Conservation (phyloP, 2,329 filamentous ascomycete genomes). For the Colletotrichum navitas region DNA sequence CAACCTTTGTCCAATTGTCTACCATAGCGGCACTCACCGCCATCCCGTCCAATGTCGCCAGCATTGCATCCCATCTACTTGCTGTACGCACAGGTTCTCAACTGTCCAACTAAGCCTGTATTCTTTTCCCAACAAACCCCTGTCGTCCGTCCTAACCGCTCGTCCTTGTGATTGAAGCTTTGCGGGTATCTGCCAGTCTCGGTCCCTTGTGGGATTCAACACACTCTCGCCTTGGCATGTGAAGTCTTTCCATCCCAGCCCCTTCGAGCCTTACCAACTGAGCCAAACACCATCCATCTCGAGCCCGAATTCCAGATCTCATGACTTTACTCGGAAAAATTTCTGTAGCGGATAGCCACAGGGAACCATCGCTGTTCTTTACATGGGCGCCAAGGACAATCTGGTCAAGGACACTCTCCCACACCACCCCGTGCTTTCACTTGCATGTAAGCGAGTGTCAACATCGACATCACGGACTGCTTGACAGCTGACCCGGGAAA, state of each 20-base stretch:
- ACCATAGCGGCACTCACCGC: constrained; percentile 19
- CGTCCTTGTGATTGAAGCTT: constrained; percentile 14
- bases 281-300: constrained; percentile 11
- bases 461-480: neutral
- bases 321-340: neutral
- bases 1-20: neutral
- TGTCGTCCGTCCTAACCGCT: neutral
- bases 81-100: neutral
- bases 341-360: constrained; percentile 3
- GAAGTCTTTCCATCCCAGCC: constrained; percentile 13
- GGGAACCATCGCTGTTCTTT: neutral
- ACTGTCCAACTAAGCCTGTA: neutral
- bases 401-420: constrained; percentile 4
- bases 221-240: constrained; percentile 18
- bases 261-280: constrained; percentile 11
- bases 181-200: neutral
- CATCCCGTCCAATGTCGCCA: constrained; percentile 37
- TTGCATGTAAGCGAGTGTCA: constrained; percentile 22
- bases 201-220: constrained; percentile 8
- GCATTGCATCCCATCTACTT: constrained; percentile 29
- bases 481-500: neutral
- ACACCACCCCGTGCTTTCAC: constrained; percentile 21
- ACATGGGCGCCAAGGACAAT: constrained; percentile 8
- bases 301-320: neutral
- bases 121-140: constrained; percentile 6